Conservation (phyloP, 495 filamentous ascomycete genomes). For the Wilcoxina mikolae region DNA sequence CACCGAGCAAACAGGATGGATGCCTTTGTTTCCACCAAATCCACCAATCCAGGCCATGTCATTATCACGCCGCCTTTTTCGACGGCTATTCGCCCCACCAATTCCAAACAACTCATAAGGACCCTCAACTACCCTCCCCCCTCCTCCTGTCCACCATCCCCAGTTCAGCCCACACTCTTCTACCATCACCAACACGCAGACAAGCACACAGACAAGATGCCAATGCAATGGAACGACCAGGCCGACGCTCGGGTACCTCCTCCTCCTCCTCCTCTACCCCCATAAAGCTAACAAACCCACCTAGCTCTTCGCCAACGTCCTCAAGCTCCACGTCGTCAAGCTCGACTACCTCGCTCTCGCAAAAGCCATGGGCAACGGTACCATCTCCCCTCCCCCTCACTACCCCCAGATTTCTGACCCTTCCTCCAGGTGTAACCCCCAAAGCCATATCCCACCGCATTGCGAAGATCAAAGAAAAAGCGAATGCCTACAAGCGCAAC, state of each 20-base stretch:
- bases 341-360: slow-evolving; percentile 24
- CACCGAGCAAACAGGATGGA: too few relatives aligned
- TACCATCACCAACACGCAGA: too few relatives aligned
- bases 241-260: slow-evolving; percentile 22
- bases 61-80: too few relatives aligned
- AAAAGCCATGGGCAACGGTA: slow-evolving; percentile 24
- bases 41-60: too few relatives aligned
- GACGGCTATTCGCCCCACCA: too few relatives aligned
- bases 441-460: slow-evolving; percentile 28
- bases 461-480: slow-evolving; percentile 28
- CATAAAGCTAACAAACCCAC: neutral
- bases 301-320: slow-evolving; percentile 27
- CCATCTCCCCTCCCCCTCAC: neutral
- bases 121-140: too few relatives aligned
- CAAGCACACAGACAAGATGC: too few relatives aligned
- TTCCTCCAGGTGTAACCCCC: slow-evolving; percentile 19
- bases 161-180: too few relatives aligned
- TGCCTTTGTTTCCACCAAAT: too few relatives aligned
- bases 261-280: neutral
- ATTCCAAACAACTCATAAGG: too few relatives aligned
- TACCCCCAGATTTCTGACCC: slow-evolving; percentile 4
- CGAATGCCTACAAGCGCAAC: slow-evolving; percentile 5
- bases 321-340: slow-evolving; percentile 26
- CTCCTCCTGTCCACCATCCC: too few relatives aligned
- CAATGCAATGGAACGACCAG: slow-evolving; percentile 29